Conservation (phyloP, 2,329 filamentous ascomycete species). For the Akanthomyces uredinophilus region DNA sequence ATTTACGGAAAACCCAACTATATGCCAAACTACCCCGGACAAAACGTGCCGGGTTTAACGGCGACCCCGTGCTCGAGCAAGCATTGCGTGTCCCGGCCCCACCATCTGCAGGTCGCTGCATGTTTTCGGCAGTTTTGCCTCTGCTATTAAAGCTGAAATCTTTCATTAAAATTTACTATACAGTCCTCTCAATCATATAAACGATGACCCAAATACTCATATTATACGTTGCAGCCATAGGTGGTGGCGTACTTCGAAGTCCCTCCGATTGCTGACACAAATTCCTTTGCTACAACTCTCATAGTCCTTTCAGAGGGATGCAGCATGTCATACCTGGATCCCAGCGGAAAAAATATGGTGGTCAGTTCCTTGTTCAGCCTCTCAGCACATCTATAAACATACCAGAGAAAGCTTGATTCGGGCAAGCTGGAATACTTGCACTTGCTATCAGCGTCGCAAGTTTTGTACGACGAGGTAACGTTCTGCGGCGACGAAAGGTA, state of each 20-base stretch:
- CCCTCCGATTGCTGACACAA: conserved; percentile 35
- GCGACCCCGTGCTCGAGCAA: not conserved
- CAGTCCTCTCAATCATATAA: too few relatives aligned
- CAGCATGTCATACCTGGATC: conserved; percentile 55
- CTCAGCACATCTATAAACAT: conserved; percentile 6
- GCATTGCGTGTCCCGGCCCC: not conserved
- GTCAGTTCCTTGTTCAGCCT: not conserved
- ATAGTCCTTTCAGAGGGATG: conserved; percentile 63
- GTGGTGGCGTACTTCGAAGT: conserved; percentile 35
- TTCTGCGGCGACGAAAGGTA: conserved; percentile 63
- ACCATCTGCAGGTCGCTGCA: not conserved
- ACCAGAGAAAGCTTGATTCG: conserved; percentile 64
- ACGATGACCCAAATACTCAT: not conserved
- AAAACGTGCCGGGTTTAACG: not conserved
- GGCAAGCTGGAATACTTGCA: conserved; percentile 37
- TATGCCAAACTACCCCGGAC: too few relatives aligned
- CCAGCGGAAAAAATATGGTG: not conserved
- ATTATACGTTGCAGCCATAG: not conserved
- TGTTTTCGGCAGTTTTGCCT: not conserved
- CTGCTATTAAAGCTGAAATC: not conserved
- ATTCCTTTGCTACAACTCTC: conserved; percentile 36
- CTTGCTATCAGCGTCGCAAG: conserved; percentile 38
- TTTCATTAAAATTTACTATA: not conserved
- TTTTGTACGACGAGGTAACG: conserved; percentile 51
- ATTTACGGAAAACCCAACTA: not conserved